A percentile compares a stretch with the other conserved stretches of the same genome.
These are phyloP conservation scores for Eimeria sp. DNA, from an alignment of 169 alveolate species.

Conservation along the genomic window DNA sequence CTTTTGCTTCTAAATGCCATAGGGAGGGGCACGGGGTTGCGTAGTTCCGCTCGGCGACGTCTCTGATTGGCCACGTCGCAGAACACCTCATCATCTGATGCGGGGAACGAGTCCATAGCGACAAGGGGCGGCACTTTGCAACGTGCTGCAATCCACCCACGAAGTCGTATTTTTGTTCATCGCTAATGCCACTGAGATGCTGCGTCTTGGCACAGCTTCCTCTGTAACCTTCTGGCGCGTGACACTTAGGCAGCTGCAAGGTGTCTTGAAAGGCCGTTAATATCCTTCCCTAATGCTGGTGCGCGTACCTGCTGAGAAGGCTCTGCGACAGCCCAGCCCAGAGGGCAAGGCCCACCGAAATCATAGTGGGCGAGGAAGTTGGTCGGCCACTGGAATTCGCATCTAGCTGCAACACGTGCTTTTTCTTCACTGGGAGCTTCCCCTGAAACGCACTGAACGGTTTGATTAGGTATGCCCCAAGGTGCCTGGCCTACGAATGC, in stretches of 20 bases:
- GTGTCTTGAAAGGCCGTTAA: background rate
- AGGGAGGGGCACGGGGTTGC: conserved; percentile 71
- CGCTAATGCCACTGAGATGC: conserved; percentile 20
- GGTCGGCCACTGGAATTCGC: conserved; percentile 68
- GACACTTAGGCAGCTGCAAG: conserved; percentile 60
- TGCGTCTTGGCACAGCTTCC: conserved; percentile 67
- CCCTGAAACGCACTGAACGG: background rate
- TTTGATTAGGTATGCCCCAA: background rate
- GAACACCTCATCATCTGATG: conserved; percentile 63
- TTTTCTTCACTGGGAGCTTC: conserved; percentile 35
- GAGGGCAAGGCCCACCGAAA: conserved; percentile 72
- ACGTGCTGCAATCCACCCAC: conserved; percentile 2
- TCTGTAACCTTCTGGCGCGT: conserved; percentile 62
- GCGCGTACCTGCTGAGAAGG: conserved; percentile 12
- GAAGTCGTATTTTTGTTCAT: conserved; percentile 50
- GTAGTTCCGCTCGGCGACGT: conserved; percentile 70
- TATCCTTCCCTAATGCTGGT: background rate
- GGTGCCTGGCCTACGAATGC: conserved; percentile 27
- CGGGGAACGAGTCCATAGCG: background rate
- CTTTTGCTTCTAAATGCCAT: conserved; percentile 74
- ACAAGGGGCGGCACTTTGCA: background rate
- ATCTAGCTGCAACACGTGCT: conserved; percentile 64
- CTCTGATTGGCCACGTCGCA: conserved; percentile 76
- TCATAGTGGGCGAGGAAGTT: conserved; percentile 39
- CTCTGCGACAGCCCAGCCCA: conserved; percentile 65